Percentiles rank a stretch among this genome's conserved stretches.
Conservation (phyloP, 495 filamentous ascomycete genomes). For the Neurospora sp. region DNA sequence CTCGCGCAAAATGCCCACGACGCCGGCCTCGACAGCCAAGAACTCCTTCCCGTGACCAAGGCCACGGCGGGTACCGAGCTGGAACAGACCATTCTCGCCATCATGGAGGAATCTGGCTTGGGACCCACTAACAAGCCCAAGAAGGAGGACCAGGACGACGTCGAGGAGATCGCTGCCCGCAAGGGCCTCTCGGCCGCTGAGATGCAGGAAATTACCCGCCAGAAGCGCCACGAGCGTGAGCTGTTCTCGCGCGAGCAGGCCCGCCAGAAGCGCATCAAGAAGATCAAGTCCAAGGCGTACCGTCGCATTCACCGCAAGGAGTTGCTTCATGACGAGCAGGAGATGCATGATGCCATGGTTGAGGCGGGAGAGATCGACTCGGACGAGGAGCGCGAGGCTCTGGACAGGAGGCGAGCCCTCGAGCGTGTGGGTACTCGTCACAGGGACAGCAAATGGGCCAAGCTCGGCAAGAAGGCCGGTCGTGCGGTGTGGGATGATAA, state of each 20-base stretch:
- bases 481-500: conserved; percentile 78
- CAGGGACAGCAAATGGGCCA: conserved; percentile 90
- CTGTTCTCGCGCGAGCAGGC: conserved; percentile 85
- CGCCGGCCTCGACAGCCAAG: conserved; percentile 36
- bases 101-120: conserved; percentile 81
- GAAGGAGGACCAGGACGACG: conserved; percentile 52
- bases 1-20: conserved; percentile 58
- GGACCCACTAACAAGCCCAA: conserved; percentile 34
- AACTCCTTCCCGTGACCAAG: conserved; percentile 45
- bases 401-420: conserved; percentile 70
- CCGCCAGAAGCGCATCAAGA: conserved; percentile 85
- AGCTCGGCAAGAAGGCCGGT: conserved; percentile 69
- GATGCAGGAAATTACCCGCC: conserved; percentile 59
- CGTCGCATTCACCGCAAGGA: conserved; percentile 86
- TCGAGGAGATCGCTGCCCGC: conserved; percentile 51
- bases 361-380: conserved; percentile 53
- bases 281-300: conserved; percentile 95
- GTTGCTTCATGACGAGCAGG: conserved; percentile 58
- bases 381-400: conserved; percentile 70
- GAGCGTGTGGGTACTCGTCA: conserved; percentile 86
- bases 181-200: conserved; percentile 51
- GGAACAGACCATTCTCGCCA: conserved; percentile 72
- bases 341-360: conserved; percentile 57
- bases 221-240: conserved; percentile 73
- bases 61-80: conserved; percentile 64